A percentile compares a stretch with the other conserved stretches of the same genome.
Conservation (phyloP, 352 stramenopile genomes). For the Globisporangium parvum region DNA sequence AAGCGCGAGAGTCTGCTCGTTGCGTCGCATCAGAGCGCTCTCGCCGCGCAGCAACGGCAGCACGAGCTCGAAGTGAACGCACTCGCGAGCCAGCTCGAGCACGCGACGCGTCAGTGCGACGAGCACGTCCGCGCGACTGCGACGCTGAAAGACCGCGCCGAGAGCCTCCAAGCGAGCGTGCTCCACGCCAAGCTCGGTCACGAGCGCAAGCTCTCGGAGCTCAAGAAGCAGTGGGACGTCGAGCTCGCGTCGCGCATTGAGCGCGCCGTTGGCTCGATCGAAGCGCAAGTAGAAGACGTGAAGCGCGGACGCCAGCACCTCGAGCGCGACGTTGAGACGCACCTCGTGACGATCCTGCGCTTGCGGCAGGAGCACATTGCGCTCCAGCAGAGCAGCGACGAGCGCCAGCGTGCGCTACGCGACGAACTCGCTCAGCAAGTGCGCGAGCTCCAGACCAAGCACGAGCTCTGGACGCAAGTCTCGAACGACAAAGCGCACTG, state of each 20-base stretch:
- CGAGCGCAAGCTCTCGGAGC: constrained; percentile 40
- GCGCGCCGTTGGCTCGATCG: constrained; percentile 41
- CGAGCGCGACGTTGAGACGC: constrained; percentile 61
- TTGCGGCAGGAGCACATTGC: constrained; percentile 53
- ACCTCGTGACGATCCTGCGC: constrained; percentile 39
- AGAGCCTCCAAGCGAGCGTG: constrained; percentile 36
- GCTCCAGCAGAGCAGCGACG: constrained; percentile 39
- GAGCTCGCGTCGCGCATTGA: constrained; percentile 52
- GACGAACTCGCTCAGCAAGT: constrained; percentile 31
- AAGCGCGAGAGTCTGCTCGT: constrained; percentile 33
- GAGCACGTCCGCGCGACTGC: constrained; percentile 19
- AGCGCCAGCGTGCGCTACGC: constrained; percentile 23
- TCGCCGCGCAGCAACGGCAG: constrained; percentile 29
- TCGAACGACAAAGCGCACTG: constrained; percentile 28
- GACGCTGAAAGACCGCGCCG: constrained; percentile 36
- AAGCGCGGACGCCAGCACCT: constrained; percentile 51
- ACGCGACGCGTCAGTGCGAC: constrained; percentile 30
- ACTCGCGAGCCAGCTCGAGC: constrained; percentile 42
- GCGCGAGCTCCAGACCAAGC: constrained; percentile 37
- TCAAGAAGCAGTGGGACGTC: constrained; percentile 48
- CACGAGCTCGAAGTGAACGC: constrained; percentile 30
- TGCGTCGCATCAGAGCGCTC: constrained; percentile 27
- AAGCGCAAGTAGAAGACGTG: constrained; percentile 60
- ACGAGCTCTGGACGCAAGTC: constrained; percentile 22
- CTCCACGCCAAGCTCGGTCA: constrained; percentile 48